Conservation (phyloP, 345 rosid species). For the Hypericum androsaemum region DNA sequence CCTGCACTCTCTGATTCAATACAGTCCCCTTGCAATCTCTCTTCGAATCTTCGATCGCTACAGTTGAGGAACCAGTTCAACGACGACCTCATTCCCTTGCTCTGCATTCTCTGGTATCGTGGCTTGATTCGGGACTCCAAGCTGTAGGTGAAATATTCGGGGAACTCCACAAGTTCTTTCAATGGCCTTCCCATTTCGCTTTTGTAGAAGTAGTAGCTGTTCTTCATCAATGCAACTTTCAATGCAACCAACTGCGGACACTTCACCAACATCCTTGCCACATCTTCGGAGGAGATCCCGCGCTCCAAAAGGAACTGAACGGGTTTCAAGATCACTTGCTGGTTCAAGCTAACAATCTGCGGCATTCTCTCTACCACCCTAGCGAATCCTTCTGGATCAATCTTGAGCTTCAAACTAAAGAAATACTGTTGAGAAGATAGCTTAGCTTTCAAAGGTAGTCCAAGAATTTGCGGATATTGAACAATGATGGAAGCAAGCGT, state of each 20-base stretch:
- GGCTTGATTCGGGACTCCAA: slow-evolving; percentile 94
- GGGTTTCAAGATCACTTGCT: slow-evolving; percentile 71
- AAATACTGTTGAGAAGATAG: slow-evolving; percentile 82
- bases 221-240: slow-evolving; percentile 71
- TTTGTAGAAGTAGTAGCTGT: slow-evolving; percentile 65
- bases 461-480: slow-evolving; percentile 74
- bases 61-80: slow-evolving; percentile 89
- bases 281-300: slow-evolving; percentile 45
- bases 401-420: slow-evolving; percentile 71
- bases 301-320: slow-evolving; percentile 68
- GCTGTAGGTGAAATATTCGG: slow-evolving; percentile 83
- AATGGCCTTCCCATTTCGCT: slow-evolving; percentile 80
- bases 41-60: slow-evolving; percentile 89
- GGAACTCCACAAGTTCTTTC: slow-evolving; percentile 73
- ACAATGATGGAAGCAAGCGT: slow-evolving; percentile 46
- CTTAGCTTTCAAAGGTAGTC: slow-evolving; percentile 79
- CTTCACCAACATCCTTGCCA: slow-evolving; percentile 62
- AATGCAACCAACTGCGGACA: slow-evolving; percentile 70
- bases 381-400: slow-evolving; percentile 75
- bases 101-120: slow-evolving; percentile 58
- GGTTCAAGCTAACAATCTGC: slow-evolving; percentile 74
- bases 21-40: slow-evolving; percentile 57
- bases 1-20: slow-evolving; percentile 60
- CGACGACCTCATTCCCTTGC: slow-evolving; percentile 65
- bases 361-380: slow-evolving; percentile 80